Percentiles rank a stretch among this genome's conserved stretches.
phyloP scores from a whole-genome alignment of 441 rosid species.

The Macaranga tanarius region DNA sequence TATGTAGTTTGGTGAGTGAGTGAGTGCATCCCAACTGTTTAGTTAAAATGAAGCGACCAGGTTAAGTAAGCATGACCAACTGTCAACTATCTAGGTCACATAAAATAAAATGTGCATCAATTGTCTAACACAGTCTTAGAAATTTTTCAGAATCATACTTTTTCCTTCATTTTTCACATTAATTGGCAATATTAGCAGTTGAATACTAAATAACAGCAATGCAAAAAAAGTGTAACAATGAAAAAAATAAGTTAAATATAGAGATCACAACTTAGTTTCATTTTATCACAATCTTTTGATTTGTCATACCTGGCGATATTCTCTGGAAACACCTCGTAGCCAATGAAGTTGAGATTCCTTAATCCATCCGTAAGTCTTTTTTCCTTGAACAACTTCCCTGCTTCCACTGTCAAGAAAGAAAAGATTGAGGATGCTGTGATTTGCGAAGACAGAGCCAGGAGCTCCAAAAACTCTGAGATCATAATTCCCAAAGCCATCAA shows the following conservation, averaged over 20 bases:
- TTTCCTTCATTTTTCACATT: background rate
- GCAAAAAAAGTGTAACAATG: background rate
- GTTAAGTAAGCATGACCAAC: background rate
- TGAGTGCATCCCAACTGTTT: no score
- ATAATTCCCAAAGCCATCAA: constrained; percentile 86
- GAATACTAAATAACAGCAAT: background rate
- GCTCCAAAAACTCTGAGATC: constrained; percentile 63
- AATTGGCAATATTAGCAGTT: background rate
- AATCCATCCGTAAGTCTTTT: constrained; percentile 78
- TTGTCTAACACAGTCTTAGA: background rate
- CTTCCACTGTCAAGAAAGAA: constrained; percentile 88
- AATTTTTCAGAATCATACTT: background rate
- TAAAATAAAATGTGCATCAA: background rate
- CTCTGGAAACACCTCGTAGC: constrained; percentile 54
- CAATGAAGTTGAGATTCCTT: constrained; percentile 83
- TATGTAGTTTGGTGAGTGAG: no score
- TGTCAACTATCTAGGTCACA: background rate
- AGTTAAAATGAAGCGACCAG: background rate
- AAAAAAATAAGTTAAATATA: background rate
- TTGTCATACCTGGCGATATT: constrained; percentile 47
- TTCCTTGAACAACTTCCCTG: constrained; percentile 63
- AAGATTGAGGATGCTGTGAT: constrained; percentile 68
- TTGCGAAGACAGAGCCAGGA: constrained; percentile 66
- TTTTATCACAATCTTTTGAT: background rate
- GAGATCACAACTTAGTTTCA: background rate